phyloP scores from a whole-genome alignment of 2,329 filamentous ascomycete species.

The Fusarium dlaminii region DNA sequence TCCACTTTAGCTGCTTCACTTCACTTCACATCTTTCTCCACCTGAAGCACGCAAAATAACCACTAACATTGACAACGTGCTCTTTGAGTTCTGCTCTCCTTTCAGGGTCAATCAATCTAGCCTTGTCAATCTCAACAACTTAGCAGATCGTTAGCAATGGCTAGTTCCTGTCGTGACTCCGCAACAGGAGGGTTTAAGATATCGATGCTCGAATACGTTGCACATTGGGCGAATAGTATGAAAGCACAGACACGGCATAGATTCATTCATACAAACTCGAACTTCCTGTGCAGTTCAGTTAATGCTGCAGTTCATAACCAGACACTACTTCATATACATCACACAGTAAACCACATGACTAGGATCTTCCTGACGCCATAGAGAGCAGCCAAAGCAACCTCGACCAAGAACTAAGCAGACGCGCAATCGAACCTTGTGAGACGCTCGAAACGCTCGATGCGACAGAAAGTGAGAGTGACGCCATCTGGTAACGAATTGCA shows the following conservation, averaged over 20 bases:
- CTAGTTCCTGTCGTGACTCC: neutral
- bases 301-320: constrained; percentile 7
- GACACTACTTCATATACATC: constrained; percentile 5
- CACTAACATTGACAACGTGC: constrained; percentile 29
- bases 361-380: constrained; percentile 2
- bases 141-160: neutral
- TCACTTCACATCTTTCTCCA: constrained; percentile 17
- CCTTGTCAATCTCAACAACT: constrained; percentile 12
- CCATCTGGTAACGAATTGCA: constrained; percentile 40
- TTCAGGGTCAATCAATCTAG: constrained; percentile 19
- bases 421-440: constrained; percentile 29
- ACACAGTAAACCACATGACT: constrained; percentile 22
- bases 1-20: constrained; percentile 26
- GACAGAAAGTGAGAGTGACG: constrained; percentile 39
- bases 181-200: neutral
- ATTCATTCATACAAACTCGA: neutral
- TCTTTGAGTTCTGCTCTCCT: constrained; percentile 9
- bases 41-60: constrained; percentile 30
- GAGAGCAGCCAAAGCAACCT: constrained; percentile 1
- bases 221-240: neutral
- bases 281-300: neutral
- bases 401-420: constrained; percentile 6
- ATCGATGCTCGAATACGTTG: neutral
- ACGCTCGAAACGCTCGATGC: constrained; percentile 32
- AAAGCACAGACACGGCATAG: constrained; percentile 14